Evolutionary conservation across 2,329 filamentous ascomycete species (phyloP).

Genomic region (Calonectria hawksworthii): DNA sequence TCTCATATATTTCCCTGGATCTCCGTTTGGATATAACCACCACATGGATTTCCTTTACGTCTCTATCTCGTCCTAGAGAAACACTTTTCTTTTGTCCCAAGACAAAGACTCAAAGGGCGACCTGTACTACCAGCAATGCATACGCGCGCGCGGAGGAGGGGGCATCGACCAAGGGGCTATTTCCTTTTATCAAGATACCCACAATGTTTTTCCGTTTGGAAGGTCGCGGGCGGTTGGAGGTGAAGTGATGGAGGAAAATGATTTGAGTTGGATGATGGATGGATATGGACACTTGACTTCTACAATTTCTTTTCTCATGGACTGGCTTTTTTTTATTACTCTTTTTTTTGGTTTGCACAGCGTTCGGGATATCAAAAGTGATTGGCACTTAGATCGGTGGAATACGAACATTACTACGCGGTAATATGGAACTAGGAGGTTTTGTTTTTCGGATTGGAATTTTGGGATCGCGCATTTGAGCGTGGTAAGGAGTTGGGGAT

Average conservation of each 20-base stretch:
- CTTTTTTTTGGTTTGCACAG: conserved; percentile 36
- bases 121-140: conserved; percentile 52
- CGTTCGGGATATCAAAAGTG: conserved; percentile 47
- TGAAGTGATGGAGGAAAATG: conserved; percentile 33
- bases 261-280: conserved; percentile 28
- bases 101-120: conserved; percentile 47
- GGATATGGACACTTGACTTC: conserved; percentile 30
- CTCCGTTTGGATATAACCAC: conserved; percentile 39
- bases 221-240: conserved; percentile 46
- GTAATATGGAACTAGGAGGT: conserved; percentile 43
- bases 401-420: conserved; percentile 44
- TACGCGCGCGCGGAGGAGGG: conserved; percentile 44
- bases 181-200: conserved; percentile 56
- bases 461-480: conserved; percentile 34
- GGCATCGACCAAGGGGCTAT: conserved; percentile 47
- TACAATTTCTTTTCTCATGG: conserved; percentile 30
- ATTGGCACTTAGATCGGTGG: conserved; percentile 46
- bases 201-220: conserved; percentile 48
- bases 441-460: conserved; percentile 33
- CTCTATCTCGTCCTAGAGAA: conserved; percentile 42
- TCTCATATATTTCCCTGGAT: conserved; percentile 45
- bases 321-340: conserved; percentile 33
- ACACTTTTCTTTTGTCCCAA: conserved; percentile 45
- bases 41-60: conserved; percentile 45
- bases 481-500: conserved; percentile 24